Evolutionary conservation across 2,329 filamentous ascomycete species (phyloP), one percentile per base, ranked within the genome.

Genomic region (Didymella lethalis): DNA sequence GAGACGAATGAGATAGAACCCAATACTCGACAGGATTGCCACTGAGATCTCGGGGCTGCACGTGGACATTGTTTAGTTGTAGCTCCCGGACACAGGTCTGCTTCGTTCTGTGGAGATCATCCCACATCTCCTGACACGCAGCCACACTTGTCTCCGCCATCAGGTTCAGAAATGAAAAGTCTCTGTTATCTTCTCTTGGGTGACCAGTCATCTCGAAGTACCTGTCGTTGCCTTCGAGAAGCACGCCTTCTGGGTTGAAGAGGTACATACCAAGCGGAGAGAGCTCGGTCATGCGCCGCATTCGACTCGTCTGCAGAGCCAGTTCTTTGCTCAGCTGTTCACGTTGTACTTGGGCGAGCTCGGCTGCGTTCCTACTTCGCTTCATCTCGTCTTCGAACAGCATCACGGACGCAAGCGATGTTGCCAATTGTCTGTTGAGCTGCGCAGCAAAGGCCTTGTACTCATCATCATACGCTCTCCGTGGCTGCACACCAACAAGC

Each of bases 191-290:
- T 2, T 80, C 78, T 25, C 77, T 68, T 0, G 68, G 65, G 38
- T 80, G 77, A 0, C 80, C 80, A 0, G 79, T 82, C 77, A 84
- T 79, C 32, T 82, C 79, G 53, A 79, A 83, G 60, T 80, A 83
- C 4, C 77, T 77, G 2, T 81, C 79, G 34, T 84, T 84, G 2
- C 75, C 80, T 55, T 75, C 72, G 10, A 73, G 53, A 5, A 83
- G 63, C 2, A 80, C 69, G 4, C 79, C 80, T 36, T 80, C 78
- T 0, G 76, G 74, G 23, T 70, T 75, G 54, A 69, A 73, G 2
- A 75, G 59, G 26, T 69, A 73, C 73, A 75, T 75, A 38, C 72
- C 73, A 7, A 73, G 55, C 26, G 73, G 73, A 1, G 73, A 74
- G 16, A 73, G 59, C 31, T 74, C 74, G 5, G 71, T 75, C 70